Conservation (phyloP, 345 rosid genomes). For the Salix purpurea region DNA sequence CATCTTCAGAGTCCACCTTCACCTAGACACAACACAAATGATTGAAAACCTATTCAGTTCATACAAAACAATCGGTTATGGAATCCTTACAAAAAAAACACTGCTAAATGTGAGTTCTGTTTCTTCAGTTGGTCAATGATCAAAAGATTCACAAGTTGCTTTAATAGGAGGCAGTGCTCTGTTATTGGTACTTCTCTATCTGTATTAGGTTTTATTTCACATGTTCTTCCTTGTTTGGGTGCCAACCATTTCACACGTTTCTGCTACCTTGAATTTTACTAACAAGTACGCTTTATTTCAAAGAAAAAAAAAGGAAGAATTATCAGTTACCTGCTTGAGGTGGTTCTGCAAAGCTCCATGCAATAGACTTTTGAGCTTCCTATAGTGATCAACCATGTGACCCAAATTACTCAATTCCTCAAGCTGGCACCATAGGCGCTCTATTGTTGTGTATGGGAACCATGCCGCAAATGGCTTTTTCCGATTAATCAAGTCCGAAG, state of each 20-base stretch:
- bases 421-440: constrained; percentile 73
- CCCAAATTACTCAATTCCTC: constrained; percentile 54
- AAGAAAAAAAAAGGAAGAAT: background rate
- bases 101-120: background rate
- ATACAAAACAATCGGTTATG: background rate
- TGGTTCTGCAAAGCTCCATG: constrained; percentile 63
- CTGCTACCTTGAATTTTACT: background rate
- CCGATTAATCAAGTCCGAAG: constrained; percentile 59
- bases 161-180: background rate
- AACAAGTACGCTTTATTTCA: background rate
- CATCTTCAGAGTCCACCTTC: constrained; percentile 76
- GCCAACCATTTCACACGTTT: background rate
- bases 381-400: constrained; percentile 66
- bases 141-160: background rate
- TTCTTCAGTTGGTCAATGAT: background rate
- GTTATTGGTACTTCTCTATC: background rate
- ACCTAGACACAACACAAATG: constrained; percentile 41
- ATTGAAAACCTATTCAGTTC: background rate
- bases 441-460: constrained; percentile 78
- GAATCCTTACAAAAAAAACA: background rate
- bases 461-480: constrained; percentile 68
- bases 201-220: background rate
- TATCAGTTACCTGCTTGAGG: constrained; percentile 58
- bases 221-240: background rate
- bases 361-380: constrained; percentile 62